Evolutionary conservation across 306 rosid genomes (phyloP).

Genomic region (Clitoria ternatea): DNA sequence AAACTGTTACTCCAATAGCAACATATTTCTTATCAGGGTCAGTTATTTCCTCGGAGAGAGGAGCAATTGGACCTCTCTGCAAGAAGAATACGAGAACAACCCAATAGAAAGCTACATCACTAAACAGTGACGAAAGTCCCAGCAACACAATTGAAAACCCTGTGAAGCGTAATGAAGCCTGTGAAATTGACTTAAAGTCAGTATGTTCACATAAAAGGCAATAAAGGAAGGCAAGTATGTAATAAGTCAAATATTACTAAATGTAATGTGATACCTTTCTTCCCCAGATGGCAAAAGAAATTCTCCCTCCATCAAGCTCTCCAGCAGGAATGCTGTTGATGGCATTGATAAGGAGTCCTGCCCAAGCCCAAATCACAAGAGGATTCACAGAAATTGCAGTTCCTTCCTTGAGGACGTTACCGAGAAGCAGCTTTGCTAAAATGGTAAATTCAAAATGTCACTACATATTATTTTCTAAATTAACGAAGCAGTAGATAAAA

Average conservation of each 20-base stretch:
- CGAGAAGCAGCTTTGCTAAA: conserved; percentile 87
- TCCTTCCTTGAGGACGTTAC: conserved; percentile 80
- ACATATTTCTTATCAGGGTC: conserved; percentile 80
- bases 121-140: conserved; percentile 69
- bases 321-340: conserved; percentile 98
- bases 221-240: neutral
- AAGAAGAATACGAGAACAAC: conserved; percentile 85
- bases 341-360: conserved; percentile 97
- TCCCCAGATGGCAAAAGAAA: conserved; percentile 89
- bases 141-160: conserved; percentile 70
- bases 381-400: conserved; percentile 86
- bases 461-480: conserved; percentile 4
- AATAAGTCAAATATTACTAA: neutral
- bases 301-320: conserved; percentile 96
- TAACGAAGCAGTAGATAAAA: conserved; percentile 17
- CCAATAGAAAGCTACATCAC: conserved; percentile 97
- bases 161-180: conserved; percentile 84
- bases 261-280: conserved; percentile 69
- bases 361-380: conserved; percentile 98
- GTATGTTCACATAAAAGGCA: neutral
- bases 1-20: conserved; percentile 72
- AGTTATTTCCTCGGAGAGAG: conserved; percentile 83
- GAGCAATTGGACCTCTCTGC: conserved; percentile 97
- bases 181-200: conserved; percentile 26
- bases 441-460: conserved; percentile 16